Base-by-base conservation (phyloP, 1,139 yeast species). In the Blastobotrys persicus region DNA sequence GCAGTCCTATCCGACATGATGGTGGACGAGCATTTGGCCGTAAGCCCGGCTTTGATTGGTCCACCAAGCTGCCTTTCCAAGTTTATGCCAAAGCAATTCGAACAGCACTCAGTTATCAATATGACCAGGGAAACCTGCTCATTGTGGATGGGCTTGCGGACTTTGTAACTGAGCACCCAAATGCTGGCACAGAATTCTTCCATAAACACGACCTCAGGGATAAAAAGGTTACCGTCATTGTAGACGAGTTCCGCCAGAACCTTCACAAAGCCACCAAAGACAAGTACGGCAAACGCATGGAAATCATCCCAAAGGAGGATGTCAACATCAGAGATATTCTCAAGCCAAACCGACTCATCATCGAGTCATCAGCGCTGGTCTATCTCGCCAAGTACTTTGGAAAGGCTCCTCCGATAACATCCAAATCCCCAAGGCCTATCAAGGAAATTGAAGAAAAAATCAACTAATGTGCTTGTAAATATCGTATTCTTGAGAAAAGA, bases 1-100 rank as follows among this genome's bases (percentile, higher is more conserved):
- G 92, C 61, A 88, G 96, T 18, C 98, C 98, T 42, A 86, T 83
- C 49, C 81, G 96, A 71, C 83, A 82, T 63, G 89, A 87, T 63
- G 96, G 96, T 64, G 91, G 92, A 45, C 78, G 86, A 58, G 98
- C 98, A 0, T 82, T 86, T 63, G 97, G 94, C 19, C 83, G 94
- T 64, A 67, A 67, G 32, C 79, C 78, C 51, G 97, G 96, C 13
- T 95, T 95, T 43, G 94, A 88, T 65, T 84, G 86, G 79, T 78
- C 91, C 35, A 86, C 97, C 2, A 81, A 77, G n/a, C 75, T 94
- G 58, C 96, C 95, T 17, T 66, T 67, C 26, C 84, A 88, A 65
- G 76, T 86, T 17, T 92, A 91, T 69, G 72, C 81, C 47, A 72
- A 75, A 58, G 98, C 97, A 1, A 72, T 86, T 60, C 81, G 87